A percentile compares a stretch with the other conserved stretches of the same genome.
Conservation (phyloP, 805 yeast genomes). For the Hanseniaspora vineae region DNA sequence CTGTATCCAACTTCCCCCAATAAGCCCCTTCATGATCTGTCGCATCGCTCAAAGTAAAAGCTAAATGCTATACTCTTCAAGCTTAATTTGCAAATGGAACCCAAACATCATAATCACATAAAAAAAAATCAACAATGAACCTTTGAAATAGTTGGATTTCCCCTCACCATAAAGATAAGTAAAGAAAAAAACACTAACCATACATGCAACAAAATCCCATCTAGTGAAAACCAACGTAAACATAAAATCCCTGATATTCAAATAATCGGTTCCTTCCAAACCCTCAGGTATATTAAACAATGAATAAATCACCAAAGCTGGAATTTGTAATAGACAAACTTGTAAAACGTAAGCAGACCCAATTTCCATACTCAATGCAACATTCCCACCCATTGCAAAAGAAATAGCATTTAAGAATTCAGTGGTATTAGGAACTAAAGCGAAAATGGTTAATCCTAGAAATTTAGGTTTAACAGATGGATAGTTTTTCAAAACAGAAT, state of each 20-base stretch:
- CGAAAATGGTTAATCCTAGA: conserved; percentile 87
- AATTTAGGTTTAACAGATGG: conserved; percentile 78
- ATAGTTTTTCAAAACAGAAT: conserved; percentile 61
- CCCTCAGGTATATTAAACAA: conserved; percentile 33
- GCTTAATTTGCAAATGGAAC: conserved; percentile 46
- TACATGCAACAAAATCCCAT: conserved; percentile 85
- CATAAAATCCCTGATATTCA: conserved; percentile 26
- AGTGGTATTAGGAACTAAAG: conserved; percentile 92
- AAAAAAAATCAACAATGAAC: conserved; percentile 70
- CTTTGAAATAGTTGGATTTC: conserved; percentile 90
- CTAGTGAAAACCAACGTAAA: conserved; percentile 84
- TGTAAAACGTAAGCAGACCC: conserved; percentile 96
- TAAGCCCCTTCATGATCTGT: too few species aligned
- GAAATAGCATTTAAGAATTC: conserved; percentile 95
- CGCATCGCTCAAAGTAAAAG: too few species aligned
- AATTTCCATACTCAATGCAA: conserved; percentile 93
- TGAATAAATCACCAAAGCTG: conserved; percentile 73
- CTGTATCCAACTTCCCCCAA: too few species aligned
- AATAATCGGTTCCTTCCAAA: conserved; percentile 6
- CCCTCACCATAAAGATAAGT: conserved; percentile 95
- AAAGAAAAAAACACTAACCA: conserved; percentile 77
- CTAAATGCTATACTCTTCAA: conserved; percentile 6
- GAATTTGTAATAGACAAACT: conserved; percentile 87
- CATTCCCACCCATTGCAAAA: conserved; percentile 91
- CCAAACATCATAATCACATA: conserved; percentile 70